A percentile compares a stretch with the other conserved stretches of the same genome.
Evolutionary conservation across 805 yeast species (phyloP).

Genomic region (Nakazawaea wickerhamii): DNA sequence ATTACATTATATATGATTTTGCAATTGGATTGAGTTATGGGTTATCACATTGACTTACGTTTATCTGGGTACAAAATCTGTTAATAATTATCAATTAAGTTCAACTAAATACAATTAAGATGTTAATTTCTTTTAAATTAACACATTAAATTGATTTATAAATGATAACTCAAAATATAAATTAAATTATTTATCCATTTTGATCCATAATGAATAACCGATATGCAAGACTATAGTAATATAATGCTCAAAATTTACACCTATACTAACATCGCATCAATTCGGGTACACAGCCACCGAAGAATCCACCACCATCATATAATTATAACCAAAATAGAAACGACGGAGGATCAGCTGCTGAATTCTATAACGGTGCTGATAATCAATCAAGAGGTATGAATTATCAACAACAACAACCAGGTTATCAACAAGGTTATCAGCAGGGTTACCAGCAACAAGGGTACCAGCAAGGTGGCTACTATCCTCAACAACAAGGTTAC

Average conservation of each 20-base stretch:
- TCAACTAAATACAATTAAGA: no score
- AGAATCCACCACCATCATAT: conserved; percentile 14
- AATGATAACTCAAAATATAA: no score
- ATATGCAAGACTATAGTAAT: no score
- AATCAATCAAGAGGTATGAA: neutral
- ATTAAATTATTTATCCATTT: no score
- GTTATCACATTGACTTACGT: no score
- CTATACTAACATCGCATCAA: conserved; percentile 2
- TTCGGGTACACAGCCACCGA: conserved; percentile 8
- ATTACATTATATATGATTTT: neutral
- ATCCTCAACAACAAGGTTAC: conserved; percentile 19
- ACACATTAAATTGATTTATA: no score
- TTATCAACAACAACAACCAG: conserved; percentile 4
- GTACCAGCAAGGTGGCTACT: conserved; percentile 13
- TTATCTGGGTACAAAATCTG: no score
- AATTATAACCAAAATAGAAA: conserved; percentile 1
- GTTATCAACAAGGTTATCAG: neutral
- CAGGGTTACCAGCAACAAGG: conserved; percentile 20
- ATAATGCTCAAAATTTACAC: no score
- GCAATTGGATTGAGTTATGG: no score
- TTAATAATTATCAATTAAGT: no score
- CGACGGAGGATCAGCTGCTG: conserved; percentile 16
- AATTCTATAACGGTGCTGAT: conserved; percentile 13
- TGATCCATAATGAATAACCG: no score
- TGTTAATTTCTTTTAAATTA: no score